A percentile compares a stretch with the other conserved stretches of the same genome.
phyloP scores from a whole-genome alignment of 2,329 filamentous ascomycete species.

The Graphiopsis chlorocephala region DNA sequence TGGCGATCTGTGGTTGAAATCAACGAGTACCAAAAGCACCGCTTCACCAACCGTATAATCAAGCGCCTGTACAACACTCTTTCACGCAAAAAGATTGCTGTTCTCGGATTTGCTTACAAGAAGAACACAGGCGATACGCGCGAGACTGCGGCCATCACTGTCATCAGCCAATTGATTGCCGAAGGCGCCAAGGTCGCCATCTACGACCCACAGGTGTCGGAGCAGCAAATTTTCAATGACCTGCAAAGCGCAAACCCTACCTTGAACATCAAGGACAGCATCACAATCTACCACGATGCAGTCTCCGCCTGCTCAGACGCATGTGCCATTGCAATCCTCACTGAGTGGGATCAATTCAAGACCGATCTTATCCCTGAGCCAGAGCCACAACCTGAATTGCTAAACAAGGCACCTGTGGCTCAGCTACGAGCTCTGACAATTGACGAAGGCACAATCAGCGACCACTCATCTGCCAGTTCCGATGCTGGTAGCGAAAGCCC shows the following conservation, averaged over 20 bases:
- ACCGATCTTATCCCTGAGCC: slow-evolving; percentile 17
- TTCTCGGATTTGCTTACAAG: slow-evolving; percentile 76
- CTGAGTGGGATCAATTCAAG: slow-evolving; percentile 34
- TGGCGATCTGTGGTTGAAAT: slow-evolving; percentile 71
- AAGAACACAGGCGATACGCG: slow-evolving; percentile 73
- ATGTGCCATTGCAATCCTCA: slow-evolving; percentile 32
- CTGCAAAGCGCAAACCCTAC: slow-evolving; percentile 24
- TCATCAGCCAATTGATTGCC: slow-evolving; percentile 65
- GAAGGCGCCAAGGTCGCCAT: slow-evolving; percentile 57
- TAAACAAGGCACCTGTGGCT: background rate
- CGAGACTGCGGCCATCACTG: slow-evolving; percentile 65
- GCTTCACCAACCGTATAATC: slow-evolving; percentile 66
- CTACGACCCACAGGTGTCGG: slow-evolving; percentile 56
- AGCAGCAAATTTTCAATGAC: slow-evolving; percentile 31
- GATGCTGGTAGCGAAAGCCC: slow-evolving; percentile 13
- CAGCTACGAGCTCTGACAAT: slow-evolving; percentile 3
- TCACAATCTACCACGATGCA: slow-evolving; percentile 28
- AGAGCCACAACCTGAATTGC: background rate
- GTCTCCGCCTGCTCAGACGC: slow-evolving; percentile 32
- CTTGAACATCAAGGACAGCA: slow-evolving; percentile 22
- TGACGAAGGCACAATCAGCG: slow-evolving; percentile 17
- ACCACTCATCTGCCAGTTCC: slow-evolving; percentile 10
- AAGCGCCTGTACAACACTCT: slow-evolving; percentile 65
- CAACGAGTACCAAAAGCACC: slow-evolving; percentile 69
- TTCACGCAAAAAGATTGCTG: slow-evolving; percentile 64